Base-by-base conservation (phyloP, 2,329 filamentous ascomycete species). In the Colletotrichum filicis region DNA sequence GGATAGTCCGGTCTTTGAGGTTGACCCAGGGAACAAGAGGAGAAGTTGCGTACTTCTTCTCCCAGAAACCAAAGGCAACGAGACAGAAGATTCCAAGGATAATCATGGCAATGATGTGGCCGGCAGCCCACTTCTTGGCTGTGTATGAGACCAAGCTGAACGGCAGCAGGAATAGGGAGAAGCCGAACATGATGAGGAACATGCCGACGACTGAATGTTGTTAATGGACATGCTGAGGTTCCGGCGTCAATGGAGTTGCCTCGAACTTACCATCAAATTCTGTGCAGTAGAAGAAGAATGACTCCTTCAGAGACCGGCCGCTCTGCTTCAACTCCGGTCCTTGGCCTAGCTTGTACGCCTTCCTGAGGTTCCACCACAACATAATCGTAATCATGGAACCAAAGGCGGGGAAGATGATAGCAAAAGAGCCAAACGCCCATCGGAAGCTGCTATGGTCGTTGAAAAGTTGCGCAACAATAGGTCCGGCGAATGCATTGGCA, bases 161-260 rank as follows among this genome's bases (percentile, higher is more conserved):
- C 0, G 90, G 90, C 3, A 92, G 83, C 24, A 92, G 80, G 76
- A 92, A 87, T 16, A 90, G 78, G 12, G 84, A 82, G 55, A 89
- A 83, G 3, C 87, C 88, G 9, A 79, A 80, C 49, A 85, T 82
- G 76, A 89, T 73, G 5, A 91, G 79, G 14, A 90, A 67, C 28
- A 89, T 83, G 6, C 89, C 88, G 35, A 86, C 71, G 16, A 85
- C 68, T 71, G 11, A 5, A 11, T 32, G 9, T 32, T 32, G 32
- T 32, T 12, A 32, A 9, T 12, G 1, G 0, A 11, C 1, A 32
- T 12, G 32, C 32, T 12, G 1, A 32, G 0, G 11, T 4, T 0
- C 4, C 8, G 32, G 4, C 32, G 11, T 30, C 8, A 1, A 42
- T 42, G 4, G 11, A 12, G 32, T 32, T 46, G 16, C 6, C 19